Evolutionary conservation across 345 rosid genomes (phyloP).

Genomic region (Brassica juncea): DNA sequence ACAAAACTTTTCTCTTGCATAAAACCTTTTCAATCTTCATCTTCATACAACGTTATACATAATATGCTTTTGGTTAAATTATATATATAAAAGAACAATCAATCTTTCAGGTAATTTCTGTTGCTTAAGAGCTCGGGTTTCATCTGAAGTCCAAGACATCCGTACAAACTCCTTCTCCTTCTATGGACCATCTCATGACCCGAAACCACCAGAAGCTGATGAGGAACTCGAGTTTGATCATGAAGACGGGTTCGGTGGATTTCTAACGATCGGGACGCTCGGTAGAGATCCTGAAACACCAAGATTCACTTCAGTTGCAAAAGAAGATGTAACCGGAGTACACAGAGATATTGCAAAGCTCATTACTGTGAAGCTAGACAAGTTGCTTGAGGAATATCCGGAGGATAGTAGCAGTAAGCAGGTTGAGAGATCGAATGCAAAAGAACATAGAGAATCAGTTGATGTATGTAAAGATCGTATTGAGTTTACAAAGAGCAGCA

Average conservation of each 20-base stretch:
- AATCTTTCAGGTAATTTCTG: conserved; percentile 23
- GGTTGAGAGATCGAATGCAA: background rate
- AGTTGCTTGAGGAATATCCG: conserved; percentile 16
- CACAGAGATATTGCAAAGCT: conserved; percentile 8
- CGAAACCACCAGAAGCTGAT: background rate
- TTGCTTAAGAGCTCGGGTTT: conserved; percentile 19
- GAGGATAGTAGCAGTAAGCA: background rate
- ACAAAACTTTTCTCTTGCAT: background rate
- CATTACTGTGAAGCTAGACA: conserved; percentile 29
- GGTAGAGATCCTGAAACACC: conserved; percentile 40
- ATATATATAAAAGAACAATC: background rate
- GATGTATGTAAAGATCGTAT: background rate
- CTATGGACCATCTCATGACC: background rate
- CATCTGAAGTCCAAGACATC: conserved; percentile 32
- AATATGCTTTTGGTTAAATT: background rate
- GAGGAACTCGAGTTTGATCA: conserved; percentile 10
- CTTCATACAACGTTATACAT: background rate
- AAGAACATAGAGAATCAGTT: background rate
- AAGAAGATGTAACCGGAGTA: conserved; percentile 13
- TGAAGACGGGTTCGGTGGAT: conserved; percentile 34
- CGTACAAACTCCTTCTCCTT: conserved; percentile 40
- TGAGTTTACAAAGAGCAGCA: conserved; percentile 12
- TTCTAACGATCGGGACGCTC: conserved; percentile 31
- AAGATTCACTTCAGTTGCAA: conserved; percentile 12
- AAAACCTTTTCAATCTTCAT: background rate